A percentile compares a stretch with the other conserved stretches of the same genome.
phyloP scores from a whole-genome alignment of 2,329 filamentous ascomycete genomes.

The Hymenoscyphus albidus region DNA sequence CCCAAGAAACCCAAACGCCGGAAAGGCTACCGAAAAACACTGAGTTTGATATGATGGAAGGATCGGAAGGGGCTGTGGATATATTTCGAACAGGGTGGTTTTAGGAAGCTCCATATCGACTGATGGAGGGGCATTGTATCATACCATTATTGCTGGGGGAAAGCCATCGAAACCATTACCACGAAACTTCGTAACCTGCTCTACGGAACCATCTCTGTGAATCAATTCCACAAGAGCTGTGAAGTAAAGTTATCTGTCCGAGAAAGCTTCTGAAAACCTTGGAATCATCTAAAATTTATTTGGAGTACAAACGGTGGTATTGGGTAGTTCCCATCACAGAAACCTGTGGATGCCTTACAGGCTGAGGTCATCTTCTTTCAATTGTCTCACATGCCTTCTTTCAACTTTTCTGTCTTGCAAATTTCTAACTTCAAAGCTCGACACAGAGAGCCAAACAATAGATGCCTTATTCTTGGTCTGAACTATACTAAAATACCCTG shows the following conservation, averaged over 20 bases:
- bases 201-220: not conserved
- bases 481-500: too few species aligned
- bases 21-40: conserved; percentile 33
- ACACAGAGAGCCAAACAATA: too few species aligned
- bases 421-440: too few species aligned
- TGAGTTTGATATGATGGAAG: conserved; percentile 19
- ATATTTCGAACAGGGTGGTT: not conserved
- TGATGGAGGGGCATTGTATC: conserved; percentile 11
- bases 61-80: not conserved
- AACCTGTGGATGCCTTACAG: too few species aligned
- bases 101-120: not conserved
- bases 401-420: too few species aligned
- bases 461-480: too few species aligned
- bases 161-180: conserved; percentile 6
- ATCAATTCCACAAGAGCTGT: not conserved
- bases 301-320: too few species aligned
- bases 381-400: too few species aligned
- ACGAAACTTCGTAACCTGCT: conserved; percentile 3
- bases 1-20: conserved; percentile 71
- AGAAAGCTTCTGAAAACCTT: too few species aligned
- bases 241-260: not conserved
- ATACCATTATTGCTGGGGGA: conserved; percentile 7
- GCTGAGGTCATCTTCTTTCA: too few species aligned
- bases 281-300: too few species aligned
- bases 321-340: too few species aligned